Base-by-base conservation (phyloP, 179 eudicot genomes). In the Camellia oleifera region DNA sequence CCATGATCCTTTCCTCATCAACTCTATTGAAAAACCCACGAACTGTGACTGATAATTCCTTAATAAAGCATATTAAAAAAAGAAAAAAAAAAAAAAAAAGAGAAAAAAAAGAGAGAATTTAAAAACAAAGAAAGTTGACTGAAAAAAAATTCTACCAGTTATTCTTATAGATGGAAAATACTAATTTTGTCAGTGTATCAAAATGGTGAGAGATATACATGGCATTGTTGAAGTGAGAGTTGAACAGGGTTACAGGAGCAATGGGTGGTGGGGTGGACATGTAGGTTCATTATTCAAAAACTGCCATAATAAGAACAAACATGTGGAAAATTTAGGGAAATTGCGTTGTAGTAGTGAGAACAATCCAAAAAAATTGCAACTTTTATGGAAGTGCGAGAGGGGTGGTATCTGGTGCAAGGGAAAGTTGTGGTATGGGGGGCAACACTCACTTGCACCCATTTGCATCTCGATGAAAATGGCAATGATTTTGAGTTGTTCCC, bases 121-220 rank as follows among this genome's bases (percentile, higher is more conserved):
- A 23, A 44, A 44, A 44, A 44, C 52, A 69, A 42, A 32, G 40
- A 32, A 32, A 32, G 40, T 32, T 42, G 57, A 7, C 56, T 4
- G 20, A 69, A 40, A 78, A 26, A 42, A 48, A 78, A 78, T 69
- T 78, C 17, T 69, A 32, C 62, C 48, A 7, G 18, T 66, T 77
- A 68, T 67, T 67, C 10, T n/a, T 48, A 48, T 48, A 48, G 7
- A 48, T 4, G 40, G 48, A 64, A 77, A 17, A 26, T 77, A 54
- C 40, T 54, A 54, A 77, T 67, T 68, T 26, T 66, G 53, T 69
- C 75, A 53, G 50, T 18, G 44, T 53, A 66, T 26, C 20, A 14
- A 45, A 77, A 17, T n/a, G 56, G 42, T 17, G 54, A 70, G 7
- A 68, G 32, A 67, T 78, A 56, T 14, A 44, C 66, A 32, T 18